Percentiles rank a stretch among this genome's conserved stretches.
These are phyloP conservation scores for Aechmea fasciata DNA, from an alignment of 176 grass and related monocot genomes.

Conservation along the genomic window DNA sequence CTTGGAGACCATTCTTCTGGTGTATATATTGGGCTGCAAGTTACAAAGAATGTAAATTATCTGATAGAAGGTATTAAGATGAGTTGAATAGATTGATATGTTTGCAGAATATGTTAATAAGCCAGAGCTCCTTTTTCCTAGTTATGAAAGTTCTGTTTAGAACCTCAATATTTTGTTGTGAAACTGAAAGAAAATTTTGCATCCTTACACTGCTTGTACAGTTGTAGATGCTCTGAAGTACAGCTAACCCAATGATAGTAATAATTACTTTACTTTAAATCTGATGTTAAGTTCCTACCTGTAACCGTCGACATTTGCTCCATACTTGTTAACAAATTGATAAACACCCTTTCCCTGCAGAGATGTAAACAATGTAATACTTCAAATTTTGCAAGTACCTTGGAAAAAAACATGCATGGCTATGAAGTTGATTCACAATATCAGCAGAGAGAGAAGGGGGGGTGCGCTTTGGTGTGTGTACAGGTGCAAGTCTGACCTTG, in stretches of 20 bases:
- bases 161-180: too few species aligned
- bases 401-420: not conserved
- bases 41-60: not conserved
- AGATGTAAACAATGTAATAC: not conserved
- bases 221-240: not conserved
- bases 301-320: slow-evolving; percentile 77
- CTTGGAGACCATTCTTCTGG: slow-evolving; percentile 61
- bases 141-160: too few species aligned
- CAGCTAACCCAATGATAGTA: not conserved
- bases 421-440: not conserved
- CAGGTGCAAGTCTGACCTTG: slow-evolving; percentile 23
- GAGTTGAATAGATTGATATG: too few species aligned
- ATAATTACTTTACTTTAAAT: not conserved
- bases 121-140: too few species aligned
- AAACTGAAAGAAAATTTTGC: too few species aligned
- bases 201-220: too few species aligned
- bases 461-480: too few species aligned
- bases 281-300: slow-evolving; percentile 21
- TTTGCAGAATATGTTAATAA: too few species aligned
- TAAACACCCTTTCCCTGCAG: slow-evolving; percentile 69
- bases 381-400: not conserved
- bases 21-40: slow-evolving; percentile 62
- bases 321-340: slow-evolving; percentile 13
- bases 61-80: not conserved
- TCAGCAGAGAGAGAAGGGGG: not conserved